phyloP scores from a whole-genome alignment of 2,329 filamentous ascomycete species.

The Ophiostoma himal-ulmi region DNA sequence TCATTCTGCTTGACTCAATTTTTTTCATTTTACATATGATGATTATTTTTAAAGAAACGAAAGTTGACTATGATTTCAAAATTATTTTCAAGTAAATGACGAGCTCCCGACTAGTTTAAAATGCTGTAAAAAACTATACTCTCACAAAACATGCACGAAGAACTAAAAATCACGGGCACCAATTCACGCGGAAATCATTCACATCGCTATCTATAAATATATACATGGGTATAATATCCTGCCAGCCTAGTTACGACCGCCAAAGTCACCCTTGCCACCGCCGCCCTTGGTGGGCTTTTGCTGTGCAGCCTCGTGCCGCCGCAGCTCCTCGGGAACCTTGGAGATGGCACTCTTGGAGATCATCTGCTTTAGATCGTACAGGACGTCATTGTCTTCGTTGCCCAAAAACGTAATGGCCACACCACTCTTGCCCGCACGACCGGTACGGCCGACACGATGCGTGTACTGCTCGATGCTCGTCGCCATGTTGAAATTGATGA shows the following conservation, averaged over 20 bases:
- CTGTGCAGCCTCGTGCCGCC: slow-evolving; percentile 86
- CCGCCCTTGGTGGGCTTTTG: slow-evolving; percentile 53
- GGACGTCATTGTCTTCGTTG: slow-evolving; percentile 78
- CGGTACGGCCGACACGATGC: slow-evolving; percentile 92
- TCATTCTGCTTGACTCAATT: neutral
- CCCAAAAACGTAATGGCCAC: slow-evolving; percentile 93
- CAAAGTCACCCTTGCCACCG: neutral
- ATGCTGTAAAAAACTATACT: too few relatives aligned
- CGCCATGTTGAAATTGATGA: slow-evolving; percentile 99
- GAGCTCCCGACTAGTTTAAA: too few relatives aligned
- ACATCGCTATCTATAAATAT: neutral
- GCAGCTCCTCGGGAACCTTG: slow-evolving; percentile 83
- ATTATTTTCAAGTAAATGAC: neutral
- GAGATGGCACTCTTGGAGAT: slow-evolving; percentile 83
- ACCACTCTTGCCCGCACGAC: slow-evolving; percentile 94
- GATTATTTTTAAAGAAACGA: neutral
- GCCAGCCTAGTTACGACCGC: slow-evolving; percentile 8
- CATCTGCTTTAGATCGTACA: slow-evolving; percentile 96
- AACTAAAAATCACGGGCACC: neutral
- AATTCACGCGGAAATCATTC: neutral
- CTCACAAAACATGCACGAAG: neutral
- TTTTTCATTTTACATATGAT: neutral
- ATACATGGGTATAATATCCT: neutral
- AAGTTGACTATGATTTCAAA: neutral
- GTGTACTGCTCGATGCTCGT: slow-evolving; percentile 89